A percentile compares a stretch with the other conserved stretches of the same genome.
Conservation (phyloP, 768 basidiomycete genomes). For the Tulasnella sp. region DNA sequence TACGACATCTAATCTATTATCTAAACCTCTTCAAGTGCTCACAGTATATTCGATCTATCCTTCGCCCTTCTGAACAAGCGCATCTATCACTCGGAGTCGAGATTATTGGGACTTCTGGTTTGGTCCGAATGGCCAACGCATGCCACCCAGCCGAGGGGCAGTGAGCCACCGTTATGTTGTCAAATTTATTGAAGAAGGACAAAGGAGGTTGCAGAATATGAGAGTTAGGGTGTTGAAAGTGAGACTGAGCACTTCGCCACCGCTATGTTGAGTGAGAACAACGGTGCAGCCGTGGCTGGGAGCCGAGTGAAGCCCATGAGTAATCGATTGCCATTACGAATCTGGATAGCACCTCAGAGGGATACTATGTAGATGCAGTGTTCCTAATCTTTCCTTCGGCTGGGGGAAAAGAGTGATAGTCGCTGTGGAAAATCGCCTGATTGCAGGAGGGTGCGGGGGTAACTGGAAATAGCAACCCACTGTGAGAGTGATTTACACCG, state of each 20-base stretch:
- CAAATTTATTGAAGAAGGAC: constrained; percentile 33
- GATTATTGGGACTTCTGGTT: constrained; percentile 57
- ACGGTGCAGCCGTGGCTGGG: constrained; percentile 34
- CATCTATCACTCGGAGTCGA: constrained; percentile 29
- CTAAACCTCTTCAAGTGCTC: constrained; percentile 38
- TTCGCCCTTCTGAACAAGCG: constrained; percentile 44
- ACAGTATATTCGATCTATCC: constrained; percentile 55
- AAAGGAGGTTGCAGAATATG: constrained; percentile 23
- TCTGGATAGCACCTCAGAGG: too few species aligned
- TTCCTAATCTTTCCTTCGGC: too few species aligned
- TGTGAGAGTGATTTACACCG: too few species aligned
- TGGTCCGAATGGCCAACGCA: constrained; percentile 33
- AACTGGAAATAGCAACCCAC: too few species aligned
- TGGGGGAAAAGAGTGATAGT: too few species aligned
- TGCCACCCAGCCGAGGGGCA: constrained; percentile 34
- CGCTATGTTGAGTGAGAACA: constrained; percentile 37
- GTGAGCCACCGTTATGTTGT: neutral
- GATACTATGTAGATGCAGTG: too few species aligned
- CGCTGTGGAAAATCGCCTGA: too few species aligned
- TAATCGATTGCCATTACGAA: too few species aligned
- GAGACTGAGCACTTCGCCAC: constrained; percentile 53
- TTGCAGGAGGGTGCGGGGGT: too few species aligned
- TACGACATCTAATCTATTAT: constrained; percentile 59
- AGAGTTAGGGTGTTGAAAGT: constrained; percentile 38
- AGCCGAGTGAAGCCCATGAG: constrained; percentile 50